These are phyloP conservation scores for Citrus mangshanensis DNA, from an alignment of 345 rosid species.

Conservation along the genomic window DNA sequence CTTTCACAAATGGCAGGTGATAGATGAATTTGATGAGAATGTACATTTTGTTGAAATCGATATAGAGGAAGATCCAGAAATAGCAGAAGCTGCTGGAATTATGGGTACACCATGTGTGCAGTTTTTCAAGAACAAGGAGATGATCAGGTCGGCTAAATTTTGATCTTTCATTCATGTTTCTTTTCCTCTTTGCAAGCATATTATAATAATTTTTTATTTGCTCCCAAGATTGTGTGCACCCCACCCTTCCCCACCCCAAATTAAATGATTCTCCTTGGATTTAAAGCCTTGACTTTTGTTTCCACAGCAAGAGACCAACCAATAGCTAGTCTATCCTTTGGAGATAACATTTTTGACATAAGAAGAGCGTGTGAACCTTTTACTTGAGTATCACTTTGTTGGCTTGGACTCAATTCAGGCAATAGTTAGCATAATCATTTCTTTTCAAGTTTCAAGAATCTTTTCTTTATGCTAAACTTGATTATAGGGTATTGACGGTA, in stretches of 20 bases:
- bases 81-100: constrained; percentile 94
- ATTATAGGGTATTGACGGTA: neutral
- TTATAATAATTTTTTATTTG: neutral
- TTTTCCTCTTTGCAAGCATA: neutral
- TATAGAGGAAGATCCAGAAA: constrained; percentile 91
- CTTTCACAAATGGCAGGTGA: constrained; percentile 49
- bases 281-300: too few species aligned
- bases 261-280: too few species aligned
- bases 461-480: neutral
- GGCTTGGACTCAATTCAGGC: neutral
- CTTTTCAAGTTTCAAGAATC: neutral
- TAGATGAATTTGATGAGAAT: constrained; percentile 79
- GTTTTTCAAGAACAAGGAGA: constrained; percentile 90
- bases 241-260: neutral
- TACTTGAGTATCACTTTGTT: neutral
- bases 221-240: neutral
- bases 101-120: constrained; percentile 99
- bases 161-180: neutral
- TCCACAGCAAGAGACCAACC: too few species aligned
- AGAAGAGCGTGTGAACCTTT: too few species aligned
- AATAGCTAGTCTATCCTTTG: too few species aligned
- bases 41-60: constrained; percentile 95
- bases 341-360: too few species aligned
- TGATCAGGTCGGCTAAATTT: constrained; percentile 58
- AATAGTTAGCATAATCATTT: neutral